Conservation (phyloP, 441 rosid species). For the Populus trichocarpa region DNA sequence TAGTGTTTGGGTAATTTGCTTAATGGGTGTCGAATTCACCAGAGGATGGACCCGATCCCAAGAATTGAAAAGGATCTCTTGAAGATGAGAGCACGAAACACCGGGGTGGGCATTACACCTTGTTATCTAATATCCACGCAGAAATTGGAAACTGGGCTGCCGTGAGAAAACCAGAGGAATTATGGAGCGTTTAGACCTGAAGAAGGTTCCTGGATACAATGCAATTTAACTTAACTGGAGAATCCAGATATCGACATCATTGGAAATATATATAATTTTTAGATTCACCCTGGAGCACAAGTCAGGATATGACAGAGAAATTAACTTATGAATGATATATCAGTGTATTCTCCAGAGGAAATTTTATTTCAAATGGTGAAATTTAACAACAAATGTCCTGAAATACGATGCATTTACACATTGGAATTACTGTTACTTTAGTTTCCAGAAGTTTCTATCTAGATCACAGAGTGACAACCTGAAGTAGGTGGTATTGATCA, state of each 20-base stretch:
- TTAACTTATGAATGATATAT: too few relatives aligned
- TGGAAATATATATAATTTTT: constrained; percentile 12
- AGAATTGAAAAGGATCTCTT: constrained; percentile 38
- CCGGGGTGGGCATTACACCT: constrained; percentile 56
- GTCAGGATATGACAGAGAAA: too few relatives aligned
- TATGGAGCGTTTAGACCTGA: constrained; percentile 48
- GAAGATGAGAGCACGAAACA: constrained; percentile 47
- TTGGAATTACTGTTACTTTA: too few relatives aligned
- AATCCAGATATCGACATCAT: constrained; percentile 23
- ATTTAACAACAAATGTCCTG: too few relatives aligned
- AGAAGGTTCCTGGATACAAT: constrained; percentile 86
- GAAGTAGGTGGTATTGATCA: too few relatives aligned
- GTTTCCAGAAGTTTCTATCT: too few relatives aligned
- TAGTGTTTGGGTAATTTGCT: constrained; percentile 62
- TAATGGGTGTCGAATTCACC: constrained; percentile 78
- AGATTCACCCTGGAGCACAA: background rate
- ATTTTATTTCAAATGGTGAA: too few relatives aligned
- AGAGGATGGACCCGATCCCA: constrained; percentile 59
- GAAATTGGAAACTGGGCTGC: constrained; percentile 69
- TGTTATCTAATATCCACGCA: constrained; percentile 70
- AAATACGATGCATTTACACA: too few relatives aligned
- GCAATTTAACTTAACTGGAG: constrained; percentile 40
- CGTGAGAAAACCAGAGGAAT: constrained; percentile 49
- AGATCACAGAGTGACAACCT: too few relatives aligned
- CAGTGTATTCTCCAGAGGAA: too few relatives aligned